Conservation (phyloP, 2,329 filamentous ascomycete genomes). For the Lachnellula subtilissima region DNA sequence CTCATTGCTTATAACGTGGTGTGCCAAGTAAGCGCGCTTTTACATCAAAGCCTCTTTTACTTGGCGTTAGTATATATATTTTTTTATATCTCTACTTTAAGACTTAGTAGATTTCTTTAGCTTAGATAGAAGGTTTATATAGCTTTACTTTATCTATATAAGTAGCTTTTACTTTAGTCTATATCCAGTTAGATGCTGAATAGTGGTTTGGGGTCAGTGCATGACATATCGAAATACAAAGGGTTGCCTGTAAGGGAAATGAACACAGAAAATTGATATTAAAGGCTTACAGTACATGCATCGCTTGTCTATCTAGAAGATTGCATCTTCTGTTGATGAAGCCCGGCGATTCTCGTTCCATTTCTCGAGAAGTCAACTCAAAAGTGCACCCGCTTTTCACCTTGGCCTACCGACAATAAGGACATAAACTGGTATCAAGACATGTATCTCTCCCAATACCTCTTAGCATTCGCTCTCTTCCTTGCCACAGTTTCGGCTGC, state of each 20-base stretch:
- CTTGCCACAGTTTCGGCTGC: background rate
- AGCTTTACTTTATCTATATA: no score
- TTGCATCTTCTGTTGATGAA: background rate
- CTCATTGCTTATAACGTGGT: background rate
- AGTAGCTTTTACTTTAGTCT: no score
- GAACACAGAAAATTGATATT: background rate
- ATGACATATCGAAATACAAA: background rate
- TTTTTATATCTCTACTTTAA: no score
- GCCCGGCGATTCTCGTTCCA: background rate
- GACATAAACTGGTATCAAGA: background rate
- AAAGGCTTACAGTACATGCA: background rate
- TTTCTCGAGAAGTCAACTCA: background rate
- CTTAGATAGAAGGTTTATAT: no score
- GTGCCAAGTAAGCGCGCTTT: background rate
- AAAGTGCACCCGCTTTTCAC: background rate
- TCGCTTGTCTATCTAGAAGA: background rate
- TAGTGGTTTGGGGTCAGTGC: background rate
- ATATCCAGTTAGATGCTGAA: background rate
- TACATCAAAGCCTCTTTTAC: background rate
- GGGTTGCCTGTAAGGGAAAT: background rate
- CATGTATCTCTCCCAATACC: background rate
- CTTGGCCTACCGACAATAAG: background rate
- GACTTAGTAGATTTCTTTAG: no score
- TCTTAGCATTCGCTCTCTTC: background rate
- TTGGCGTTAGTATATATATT: no score